phyloP scores from a whole-genome alignment of 148 eudicot genomes.

The Cornus suecica region DNA sequence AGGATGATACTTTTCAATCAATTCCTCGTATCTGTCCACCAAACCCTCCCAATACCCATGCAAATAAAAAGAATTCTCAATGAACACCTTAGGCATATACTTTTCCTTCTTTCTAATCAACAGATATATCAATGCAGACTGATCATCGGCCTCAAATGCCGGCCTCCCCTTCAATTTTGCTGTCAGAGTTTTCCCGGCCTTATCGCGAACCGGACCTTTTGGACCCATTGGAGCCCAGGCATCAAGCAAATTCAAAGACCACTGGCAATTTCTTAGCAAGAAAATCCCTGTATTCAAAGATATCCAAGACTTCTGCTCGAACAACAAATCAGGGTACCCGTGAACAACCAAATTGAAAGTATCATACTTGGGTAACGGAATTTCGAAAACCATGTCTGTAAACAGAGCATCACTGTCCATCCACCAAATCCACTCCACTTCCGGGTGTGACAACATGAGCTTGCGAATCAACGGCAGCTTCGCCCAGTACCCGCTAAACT shows the following conservation, averaged over 20 bases:
- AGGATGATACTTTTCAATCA: conserved; percentile 68
- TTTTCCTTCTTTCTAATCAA: conserved; percentile 49
- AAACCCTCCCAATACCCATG: conserved; percentile 89
- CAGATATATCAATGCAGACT: conserved; percentile 75
- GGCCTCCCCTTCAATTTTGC: conserved; percentile 71
- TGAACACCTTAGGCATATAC: conserved; percentile 74
- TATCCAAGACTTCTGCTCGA: conserved; percentile 77
- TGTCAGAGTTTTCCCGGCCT: conserved; percentile 66
- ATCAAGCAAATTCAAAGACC: conserved; percentile 87
- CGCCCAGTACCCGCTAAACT: conserved; percentile 78
- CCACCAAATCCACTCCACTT: conserved; percentile 87
- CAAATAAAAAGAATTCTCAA: conserved; percentile 76
- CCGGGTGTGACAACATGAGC: conserved; percentile 78
- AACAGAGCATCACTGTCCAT: conserved; percentile 92
- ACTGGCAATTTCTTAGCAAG: conserved; percentile 75
- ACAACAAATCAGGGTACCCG: conserved; percentile 74
- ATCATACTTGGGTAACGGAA: conserved; percentile 54
- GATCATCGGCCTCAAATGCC: conserved; percentile 79
- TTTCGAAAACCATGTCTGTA: conserved; percentile 81
- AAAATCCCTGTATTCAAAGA: conserved; percentile 87
- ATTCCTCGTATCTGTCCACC: conserved; percentile 84
- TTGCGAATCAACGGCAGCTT: conserved; percentile 70
- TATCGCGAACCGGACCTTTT: conserved; percentile 65
- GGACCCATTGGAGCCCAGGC: conserved; percentile 94
- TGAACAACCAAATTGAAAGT: conserved; percentile 63